These are phyloP conservation scores for Cercospora sp. DNA, from an alignment of 2,329 filamentous ascomycete genomes.

Conservation along the genomic window DNA sequence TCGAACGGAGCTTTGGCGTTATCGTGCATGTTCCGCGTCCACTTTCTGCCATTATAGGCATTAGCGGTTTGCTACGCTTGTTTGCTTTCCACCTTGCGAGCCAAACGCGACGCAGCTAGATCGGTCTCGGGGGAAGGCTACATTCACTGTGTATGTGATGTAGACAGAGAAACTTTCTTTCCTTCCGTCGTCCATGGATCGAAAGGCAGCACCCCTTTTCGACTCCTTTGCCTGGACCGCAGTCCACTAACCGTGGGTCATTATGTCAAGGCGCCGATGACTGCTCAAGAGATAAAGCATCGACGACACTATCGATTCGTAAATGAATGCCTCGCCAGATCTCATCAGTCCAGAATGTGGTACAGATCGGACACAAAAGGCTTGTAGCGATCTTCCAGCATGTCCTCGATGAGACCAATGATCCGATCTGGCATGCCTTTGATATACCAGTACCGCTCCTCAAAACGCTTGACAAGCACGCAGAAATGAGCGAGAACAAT, in stretches of 20 bases:
- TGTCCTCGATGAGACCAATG: conserved; percentile 12
- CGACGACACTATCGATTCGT: not conserved
- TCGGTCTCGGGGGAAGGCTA: not conserved
- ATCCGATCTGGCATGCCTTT: conserved; percentile 9
- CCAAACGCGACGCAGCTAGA: not conserved
- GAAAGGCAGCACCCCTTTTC: not conserved
- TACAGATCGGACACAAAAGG: conserved; percentile 13
- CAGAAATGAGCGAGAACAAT: conserved; percentile 17
- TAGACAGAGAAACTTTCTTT: not conserved
- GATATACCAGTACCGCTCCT: conserved; percentile 17
- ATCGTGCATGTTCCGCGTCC: not conserved
- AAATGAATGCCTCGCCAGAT: not conserved
- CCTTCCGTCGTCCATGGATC: not conserved
- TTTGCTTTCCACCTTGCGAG: not conserved
- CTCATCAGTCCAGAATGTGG: conserved; percentile 10
- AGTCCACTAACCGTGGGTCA: not conserved
- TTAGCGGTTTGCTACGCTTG: not conserved
- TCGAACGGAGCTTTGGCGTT: not conserved
- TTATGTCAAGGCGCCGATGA: not conserved
- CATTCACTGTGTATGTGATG: not conserved
- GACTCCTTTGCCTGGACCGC: not conserved
- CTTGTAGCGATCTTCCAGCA: conserved; percentile 13
- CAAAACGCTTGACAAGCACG: conserved; percentile 13
- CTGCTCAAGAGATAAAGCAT: not conserved
- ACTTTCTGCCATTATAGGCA: not conserved